Evolutionary conservation across 2,329 filamentous ascomycete species (phyloP).

Genomic region (Sporothrix pseudoabietina): DNA sequence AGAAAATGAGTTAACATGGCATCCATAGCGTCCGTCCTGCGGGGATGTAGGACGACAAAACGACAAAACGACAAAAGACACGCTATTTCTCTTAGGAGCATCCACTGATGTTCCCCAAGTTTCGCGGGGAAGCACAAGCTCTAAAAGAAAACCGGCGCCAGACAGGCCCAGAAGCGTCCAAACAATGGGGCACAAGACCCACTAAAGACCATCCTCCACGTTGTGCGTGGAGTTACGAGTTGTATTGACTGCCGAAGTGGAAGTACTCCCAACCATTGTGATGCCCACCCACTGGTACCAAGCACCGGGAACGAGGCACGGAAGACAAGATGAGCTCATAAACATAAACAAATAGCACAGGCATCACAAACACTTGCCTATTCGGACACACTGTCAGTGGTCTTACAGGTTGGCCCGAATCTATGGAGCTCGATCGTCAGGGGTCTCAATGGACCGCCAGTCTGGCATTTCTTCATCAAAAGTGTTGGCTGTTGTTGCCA

Average conservation of each 20-base stretch:
- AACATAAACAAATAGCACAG: not conserved
- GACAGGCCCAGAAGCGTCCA: slow-evolving; percentile 7
- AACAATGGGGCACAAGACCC: not conserved
- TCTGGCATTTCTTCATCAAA: not conserved
- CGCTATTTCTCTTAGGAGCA: not conserved
- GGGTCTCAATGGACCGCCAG: not conserved
- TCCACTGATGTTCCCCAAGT: not conserved
- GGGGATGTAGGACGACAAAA: not conserved
- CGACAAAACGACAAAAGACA: not conserved
- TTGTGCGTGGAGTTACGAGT: not conserved
- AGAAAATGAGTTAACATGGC: not conserved
- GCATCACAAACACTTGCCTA: not conserved
- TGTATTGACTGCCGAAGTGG: not conserved
- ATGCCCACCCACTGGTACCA: not conserved
- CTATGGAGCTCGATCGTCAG: not conserved
- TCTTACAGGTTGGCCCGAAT: not conserved
- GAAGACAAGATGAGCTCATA: not conserved
- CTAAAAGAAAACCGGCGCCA: not conserved
- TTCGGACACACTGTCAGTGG: not conserved
- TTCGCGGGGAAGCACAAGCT: not conserved
- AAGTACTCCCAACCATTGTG: not conserved
- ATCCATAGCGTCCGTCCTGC: not conserved
- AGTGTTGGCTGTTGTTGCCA: not conserved
- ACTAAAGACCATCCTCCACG: not conserved
- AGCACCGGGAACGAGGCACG: not conserved